phyloP scores from a whole-genome alignment of 1,284 basidiomycete genomes.

The Hypsizygus ulmarius region DNA sequence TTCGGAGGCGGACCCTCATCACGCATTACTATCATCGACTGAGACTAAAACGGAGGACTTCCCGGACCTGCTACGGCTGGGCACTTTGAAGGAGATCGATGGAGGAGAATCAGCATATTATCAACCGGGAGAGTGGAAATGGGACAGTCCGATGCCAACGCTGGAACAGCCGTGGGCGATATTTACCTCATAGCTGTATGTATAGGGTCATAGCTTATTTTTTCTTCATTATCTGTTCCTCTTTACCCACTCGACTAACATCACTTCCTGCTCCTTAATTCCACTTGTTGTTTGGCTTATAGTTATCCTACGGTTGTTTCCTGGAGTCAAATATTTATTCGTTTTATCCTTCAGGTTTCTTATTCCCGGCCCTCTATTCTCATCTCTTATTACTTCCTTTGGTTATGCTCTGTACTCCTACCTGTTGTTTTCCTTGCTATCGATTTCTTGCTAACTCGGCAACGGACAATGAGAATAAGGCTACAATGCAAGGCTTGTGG shows the following conservation, averaged over 20 bases:
- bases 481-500: background rate
- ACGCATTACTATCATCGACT: constrained; percentile 29
- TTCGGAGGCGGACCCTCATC: constrained; percentile 53
- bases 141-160: constrained; percentile 62
- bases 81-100: constrained; percentile 67
- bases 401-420: constrained; percentile 38
- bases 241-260: constrained; percentile 21
- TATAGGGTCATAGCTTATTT: constrained; percentile 28
- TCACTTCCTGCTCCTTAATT: constrained; percentile 30
- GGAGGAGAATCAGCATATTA: constrained; percentile 73
- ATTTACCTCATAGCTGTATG: constrained; percentile 48
- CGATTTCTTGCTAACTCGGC: constrained; percentile 37
- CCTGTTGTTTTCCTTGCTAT: constrained; percentile 46
- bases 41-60: constrained; percentile 48
- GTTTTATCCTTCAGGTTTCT: constrained; percentile 18
- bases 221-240: constrained; percentile 22
- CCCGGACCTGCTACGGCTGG: constrained; percentile 54
- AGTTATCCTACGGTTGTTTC: constrained; percentile 36
- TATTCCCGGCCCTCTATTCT: constrained; percentile 11
- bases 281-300: constrained; percentile 35
- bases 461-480: constrained; percentile 10
- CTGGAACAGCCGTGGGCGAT: constrained; percentile 73
- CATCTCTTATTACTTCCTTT: constrained; percentile 28
- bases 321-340: constrained; percentile 29
- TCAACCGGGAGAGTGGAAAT: constrained; percentile 65